Conservation (phyloP, 805 yeast species). For the Wickerhamomyces bisporus region DNA sequence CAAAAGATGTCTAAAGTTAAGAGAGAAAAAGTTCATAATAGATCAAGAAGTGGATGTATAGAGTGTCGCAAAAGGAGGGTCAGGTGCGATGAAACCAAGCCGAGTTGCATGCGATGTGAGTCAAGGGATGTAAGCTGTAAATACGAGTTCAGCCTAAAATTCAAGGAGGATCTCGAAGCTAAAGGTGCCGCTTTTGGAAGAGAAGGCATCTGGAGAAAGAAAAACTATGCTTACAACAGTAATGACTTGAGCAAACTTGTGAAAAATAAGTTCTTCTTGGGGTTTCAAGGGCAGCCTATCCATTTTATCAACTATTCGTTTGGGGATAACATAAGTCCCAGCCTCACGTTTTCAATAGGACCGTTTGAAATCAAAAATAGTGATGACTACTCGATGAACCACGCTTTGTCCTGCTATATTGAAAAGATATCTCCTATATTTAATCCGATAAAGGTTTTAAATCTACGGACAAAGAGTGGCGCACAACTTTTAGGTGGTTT, state of each 20-base stretch:
- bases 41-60: conserved; percentile 5
- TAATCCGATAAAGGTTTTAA: conserved; percentile 4
- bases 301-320: conserved; percentile 5
- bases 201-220: conserved; percentile 8
- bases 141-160: conserved; percentile 4
- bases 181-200: conserved; percentile 8
- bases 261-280: too few relatives aligned
- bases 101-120: conserved; percentile 5
- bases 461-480: neutral
- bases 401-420: conserved; percentile 5
- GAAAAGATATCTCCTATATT: conserved; percentile 8
- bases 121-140: conserved; percentile 1
- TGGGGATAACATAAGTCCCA: neutral
- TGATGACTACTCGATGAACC: neutral
- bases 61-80: conserved; percentile 4
- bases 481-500: neutral
- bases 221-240: too few relatives aligned
- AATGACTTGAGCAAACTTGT: too few relatives aligned
- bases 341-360: neutral
- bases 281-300: neutral
- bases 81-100: conserved; percentile 5
- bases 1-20: too few relatives aligned
- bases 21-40: too few relatives aligned
- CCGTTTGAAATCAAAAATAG: neutral
- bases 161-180: conserved; percentile 8